phyloP scores from a whole-genome alignment of 805 yeast species.

The Priceomyces carsonii region DNA sequence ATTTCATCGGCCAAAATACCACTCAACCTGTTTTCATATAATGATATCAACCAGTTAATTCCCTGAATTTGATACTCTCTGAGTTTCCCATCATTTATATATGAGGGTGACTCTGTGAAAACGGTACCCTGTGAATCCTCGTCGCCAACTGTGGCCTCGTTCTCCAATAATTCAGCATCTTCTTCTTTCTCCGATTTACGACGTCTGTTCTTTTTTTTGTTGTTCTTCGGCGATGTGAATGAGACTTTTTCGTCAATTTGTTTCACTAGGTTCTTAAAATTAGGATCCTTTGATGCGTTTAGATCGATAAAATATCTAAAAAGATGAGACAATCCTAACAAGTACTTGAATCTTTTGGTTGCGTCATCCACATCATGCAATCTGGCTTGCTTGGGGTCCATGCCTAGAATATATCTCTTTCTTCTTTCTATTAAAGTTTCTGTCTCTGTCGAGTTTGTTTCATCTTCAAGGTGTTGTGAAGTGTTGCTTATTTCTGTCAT shows the following conservation, averaged over 20 bases:
- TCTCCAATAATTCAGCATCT: constrained; percentile 86
- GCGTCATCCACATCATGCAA: constrained; percentile 59
- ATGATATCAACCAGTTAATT: constrained; percentile 87
- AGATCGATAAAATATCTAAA: constrained; percentile 86
- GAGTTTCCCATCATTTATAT: constrained; percentile 65
- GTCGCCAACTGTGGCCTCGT: constrained; percentile 65
- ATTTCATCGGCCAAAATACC: constrained; percentile 97
- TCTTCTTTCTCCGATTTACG: constrained; percentile 95
- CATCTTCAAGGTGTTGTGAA: background rate
- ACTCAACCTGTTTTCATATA: constrained; percentile 83
- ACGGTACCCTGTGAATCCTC: constrained; percentile 56
- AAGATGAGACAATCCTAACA: constrained; percentile 79
- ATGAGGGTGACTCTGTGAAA: constrained; percentile 85
- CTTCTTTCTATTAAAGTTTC: constrained; percentile 36
- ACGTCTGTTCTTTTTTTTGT: constrained; percentile 44
- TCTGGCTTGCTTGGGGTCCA: constrained; percentile 60
- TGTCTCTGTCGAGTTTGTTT: constrained; percentile 1
- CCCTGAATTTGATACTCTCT: constrained; percentile 96
- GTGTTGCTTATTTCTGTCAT: constrained; percentile 4
- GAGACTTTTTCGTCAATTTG: constrained; percentile 54
- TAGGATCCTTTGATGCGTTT: constrained; percentile 75
- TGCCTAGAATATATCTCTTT: constrained; percentile 48
- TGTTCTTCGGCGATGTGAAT: constrained; percentile 29
- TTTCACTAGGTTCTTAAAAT: constrained; percentile 60
- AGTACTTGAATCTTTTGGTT: constrained; percentile 74